phyloP scores from a whole-genome alignment of 1,139 yeast genomes.

The Nadsonia commutata region DNA sequence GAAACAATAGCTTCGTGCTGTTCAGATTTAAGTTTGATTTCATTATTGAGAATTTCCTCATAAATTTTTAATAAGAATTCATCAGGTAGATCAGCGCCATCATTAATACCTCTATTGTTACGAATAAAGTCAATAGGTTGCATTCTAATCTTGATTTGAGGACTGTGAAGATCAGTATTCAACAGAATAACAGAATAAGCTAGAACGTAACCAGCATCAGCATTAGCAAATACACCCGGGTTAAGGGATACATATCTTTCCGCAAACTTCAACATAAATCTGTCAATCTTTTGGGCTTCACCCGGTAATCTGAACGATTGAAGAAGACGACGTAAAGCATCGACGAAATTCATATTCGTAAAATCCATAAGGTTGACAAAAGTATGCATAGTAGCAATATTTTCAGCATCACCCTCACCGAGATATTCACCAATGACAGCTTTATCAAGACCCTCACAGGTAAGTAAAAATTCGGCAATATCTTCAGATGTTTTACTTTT shows the following conservation, averaged over 20 bases:
- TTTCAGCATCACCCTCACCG: constrained; percentile 76
- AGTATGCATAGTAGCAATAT: constrained; percentile 78
- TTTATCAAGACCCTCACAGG: constrained; percentile 73
- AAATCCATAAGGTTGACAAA: constrained; percentile 86
- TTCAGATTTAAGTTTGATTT: constrained; percentile 82
- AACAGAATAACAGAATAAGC: constrained; percentile 88
- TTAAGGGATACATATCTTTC: constrained; percentile 81
- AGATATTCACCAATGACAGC: constrained; percentile 78
- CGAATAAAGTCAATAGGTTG: constrained; percentile 69
- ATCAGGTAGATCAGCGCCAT: constrained; percentile 68
- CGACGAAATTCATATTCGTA: constrained; percentile 53
- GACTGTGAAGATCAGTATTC: constrained; percentile 87
- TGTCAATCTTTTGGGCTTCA: constrained; percentile 93
- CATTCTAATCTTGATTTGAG: constrained; percentile 71
- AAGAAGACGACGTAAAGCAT: constrained; percentile 68
- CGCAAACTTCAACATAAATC: constrained; percentile 93
- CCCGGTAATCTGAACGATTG: constrained; percentile 93
- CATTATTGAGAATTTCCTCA: constrained; percentile 64
- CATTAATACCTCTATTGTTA: constrained; percentile 89
- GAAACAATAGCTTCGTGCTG: constrained; percentile 84
- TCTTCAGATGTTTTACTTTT: constrained; percentile 42
- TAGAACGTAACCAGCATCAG: constrained; percentile 85
- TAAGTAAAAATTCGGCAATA: constrained; percentile 61
- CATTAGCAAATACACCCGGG: constrained; percentile 72
- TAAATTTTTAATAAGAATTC: constrained; percentile 57